A percentile compares a stretch with the other conserved stretches of the same genome.
Evolutionary conservation across 2,329 filamentous ascomycete species (phyloP).

Genomic region (Parafenestella ontariensis): DNA sequence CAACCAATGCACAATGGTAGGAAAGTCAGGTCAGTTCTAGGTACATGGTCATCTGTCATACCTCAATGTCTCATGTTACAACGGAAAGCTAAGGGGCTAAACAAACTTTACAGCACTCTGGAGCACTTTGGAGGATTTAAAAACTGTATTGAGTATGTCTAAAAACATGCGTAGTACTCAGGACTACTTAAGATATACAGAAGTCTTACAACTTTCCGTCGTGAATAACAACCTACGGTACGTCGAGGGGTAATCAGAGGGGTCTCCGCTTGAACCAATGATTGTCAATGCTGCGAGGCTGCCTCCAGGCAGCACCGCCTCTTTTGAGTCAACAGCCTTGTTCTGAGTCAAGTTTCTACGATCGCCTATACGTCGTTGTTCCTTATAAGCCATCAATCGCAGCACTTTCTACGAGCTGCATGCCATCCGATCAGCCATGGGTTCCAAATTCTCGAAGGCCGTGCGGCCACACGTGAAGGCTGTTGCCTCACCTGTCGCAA

Average conservation of each 20-base stretch:
- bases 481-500: slow-evolving; percentile 19
- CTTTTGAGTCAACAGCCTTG: slow-evolving; percentile 29
- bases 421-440: slow-evolving; percentile 26
- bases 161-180: too few species aligned
- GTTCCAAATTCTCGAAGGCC: slow-evolving; percentile 35
- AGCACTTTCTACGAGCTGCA: neutral
- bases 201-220: too few species aligned
- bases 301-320: slow-evolving; percentile 39
- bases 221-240: too few species aligned
- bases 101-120: too few species aligned
- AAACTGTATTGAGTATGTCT: too few species aligned
- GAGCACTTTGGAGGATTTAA: too few species aligned
- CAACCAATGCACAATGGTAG: neutral
- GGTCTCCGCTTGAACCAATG: slow-evolving; percentile 23
- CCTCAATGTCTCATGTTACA: neutral
- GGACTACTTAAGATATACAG: too few species aligned
- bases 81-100: too few species aligned
- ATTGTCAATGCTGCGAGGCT: slow-evolving; percentile 23
- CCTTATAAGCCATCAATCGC: slow-evolving; percentile 3
- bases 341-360: slow-evolving; percentile 23
- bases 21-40: neutral
- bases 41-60: neutral
- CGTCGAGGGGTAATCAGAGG: slow-evolving; percentile 5
- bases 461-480: slow-evolving; percentile 25
- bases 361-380: neutral